Base-by-base conservation (phyloP, 2,329 filamentous ascomycete genomes). In the Aschersonia sp. region DNA sequence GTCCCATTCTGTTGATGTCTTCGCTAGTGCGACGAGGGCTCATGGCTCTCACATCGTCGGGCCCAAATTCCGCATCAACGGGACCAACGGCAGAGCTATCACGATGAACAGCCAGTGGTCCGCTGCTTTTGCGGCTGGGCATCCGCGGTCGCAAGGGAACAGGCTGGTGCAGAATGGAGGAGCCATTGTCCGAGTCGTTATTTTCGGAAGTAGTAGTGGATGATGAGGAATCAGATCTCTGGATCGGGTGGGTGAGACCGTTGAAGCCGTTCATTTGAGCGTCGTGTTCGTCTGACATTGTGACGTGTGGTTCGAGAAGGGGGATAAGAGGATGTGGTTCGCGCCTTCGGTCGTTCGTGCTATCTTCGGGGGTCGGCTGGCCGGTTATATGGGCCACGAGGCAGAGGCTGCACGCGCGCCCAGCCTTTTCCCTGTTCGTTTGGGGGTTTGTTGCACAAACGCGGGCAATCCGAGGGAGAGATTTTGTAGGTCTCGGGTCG, bases 31-130 rank as follows among this genome's bases (percentile, higher is more conserved):
- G 73, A 56, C 90, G 75, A 2, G 90, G 90, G 62, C 89, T 96
- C 90, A 98, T 97, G 51, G 87, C 85, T 58, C 90, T 74, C 52
- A 92, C 89, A 63, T 96, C 89, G 62, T 87, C 85, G 30, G 88
- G 84, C 30, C 88, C 87, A 56, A 88, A 85, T 53, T 86, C 76
- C 52, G 84, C 77, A 53, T 87, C 81, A 51, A 82, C 69, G 37
- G 85, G 78, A 54, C 86, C 83, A 51, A 87, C 79, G 50, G 83
- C 79, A 22, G 77, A 79, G 57, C 76, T 84, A 59, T 90, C 85
- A 55, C 86, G 78, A 37, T 84, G 83, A 40, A 94, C 83, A 53
- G 89, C 85, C 54, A 92, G 83, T 44, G 87, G 87, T 49, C 85
- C 85, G 61, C 85, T 90, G 56, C 82, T 85, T 65, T 87, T 87